phyloP scores from a whole-genome alignment of 257 asterid genomes.

The Solanum neorickii region DNA sequence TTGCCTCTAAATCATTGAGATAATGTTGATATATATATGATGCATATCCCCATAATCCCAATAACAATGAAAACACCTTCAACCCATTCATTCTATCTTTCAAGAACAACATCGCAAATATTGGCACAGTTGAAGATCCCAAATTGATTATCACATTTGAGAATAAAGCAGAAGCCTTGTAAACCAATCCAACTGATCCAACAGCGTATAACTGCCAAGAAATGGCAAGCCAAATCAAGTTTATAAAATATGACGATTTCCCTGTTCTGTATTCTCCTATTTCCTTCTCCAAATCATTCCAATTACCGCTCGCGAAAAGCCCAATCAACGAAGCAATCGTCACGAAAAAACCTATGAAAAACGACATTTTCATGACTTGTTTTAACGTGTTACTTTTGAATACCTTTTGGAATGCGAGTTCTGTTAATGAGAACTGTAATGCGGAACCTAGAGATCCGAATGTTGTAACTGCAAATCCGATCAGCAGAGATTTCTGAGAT shows the following conservation, averaged over 20 bases:
- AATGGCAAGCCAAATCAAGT: slow-evolving; percentile 10
- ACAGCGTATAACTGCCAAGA: slow-evolving; percentile 28
- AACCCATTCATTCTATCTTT: slow-evolving; percentile 24
- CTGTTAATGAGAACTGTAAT: slow-evolving; percentile 21
- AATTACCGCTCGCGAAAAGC: slow-evolving; percentile 12
- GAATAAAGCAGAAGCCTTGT: slow-evolving; percentile 29
- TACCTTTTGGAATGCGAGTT: slow-evolving; percentile 14
- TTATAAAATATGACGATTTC: slow-evolving; percentile 4
- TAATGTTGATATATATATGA: slow-evolving; percentile 29
- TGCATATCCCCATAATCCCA: slow-evolving; percentile 32
- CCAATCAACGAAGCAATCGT: not conserved
- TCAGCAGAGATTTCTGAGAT: not conserved
- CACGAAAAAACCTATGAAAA: slow-evolving; percentile 21
- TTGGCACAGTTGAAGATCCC: slow-evolving; percentile 24
- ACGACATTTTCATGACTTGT: slow-evolving; percentile 9
- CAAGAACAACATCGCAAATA: slow-evolving; percentile 24
- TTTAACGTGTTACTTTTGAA: slow-evolving; percentile 11
- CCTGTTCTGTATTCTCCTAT: slow-evolving; percentile 21
- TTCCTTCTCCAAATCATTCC: slow-evolving; percentile 15
- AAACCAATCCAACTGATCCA: slow-evolving; percentile 24
- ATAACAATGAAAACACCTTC: slow-evolving; percentile 19
- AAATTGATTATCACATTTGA: slow-evolving; percentile 31
- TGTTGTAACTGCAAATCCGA: slow-evolving; percentile 8
- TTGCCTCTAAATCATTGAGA: slow-evolving; percentile 1
- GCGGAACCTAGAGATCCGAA: not conserved